Base-by-base conservation (phyloP, 306 rosid genomes). In the Glycine latifolia region DNA sequence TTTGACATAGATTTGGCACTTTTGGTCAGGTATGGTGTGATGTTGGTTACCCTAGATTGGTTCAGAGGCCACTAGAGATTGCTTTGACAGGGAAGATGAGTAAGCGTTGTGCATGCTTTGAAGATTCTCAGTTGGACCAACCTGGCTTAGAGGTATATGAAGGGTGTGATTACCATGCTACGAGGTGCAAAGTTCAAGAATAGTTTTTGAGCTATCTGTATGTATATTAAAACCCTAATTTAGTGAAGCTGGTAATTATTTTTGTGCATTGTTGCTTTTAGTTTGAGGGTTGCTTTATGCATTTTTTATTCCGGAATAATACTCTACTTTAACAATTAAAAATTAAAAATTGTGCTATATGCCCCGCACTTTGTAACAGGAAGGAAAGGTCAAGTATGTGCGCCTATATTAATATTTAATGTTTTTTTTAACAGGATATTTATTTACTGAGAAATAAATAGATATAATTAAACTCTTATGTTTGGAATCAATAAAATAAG, bases 51-150 rank as follows among this genome's bases (percentile, higher is more conserved):
- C 98, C 98, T 3, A 89, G 98, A 78, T 88, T 92, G 72, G 87
- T 95, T 63, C 94, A 90, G 85, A 88, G 97, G 87, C 98, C 98
- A 2, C 11, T 85, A 44, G 97, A 95, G 83, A 92, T 95, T 78
- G 98, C 97, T 54, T 82, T 95, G 86, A 88, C 97, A 0, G 98
- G 98, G 53, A 95, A 92, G 85, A 90, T 91, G 91, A 91, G 97
- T 80, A 92, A 82, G 86, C 97, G 98, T 2, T 95, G 98, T 50
- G 97, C 97, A 69, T 95, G 97, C 88, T 92, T 91, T 81, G 86
- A 86, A 77, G 91, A 95, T 82, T 89, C 90, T 73, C 94, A 95
- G 78, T 80, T 95, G 74, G 83, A 60, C 65, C 97, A 88, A 39
- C 35, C 94, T 6, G 97, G 98, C 73, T 81, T 95, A 73, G 95